Evolutionary conservation across 2,329 filamentous ascomycete genomes (phyloP), one percentile per base, ranked within the genome.

Genomic region (Aspergillaceae sp.): DNA sequence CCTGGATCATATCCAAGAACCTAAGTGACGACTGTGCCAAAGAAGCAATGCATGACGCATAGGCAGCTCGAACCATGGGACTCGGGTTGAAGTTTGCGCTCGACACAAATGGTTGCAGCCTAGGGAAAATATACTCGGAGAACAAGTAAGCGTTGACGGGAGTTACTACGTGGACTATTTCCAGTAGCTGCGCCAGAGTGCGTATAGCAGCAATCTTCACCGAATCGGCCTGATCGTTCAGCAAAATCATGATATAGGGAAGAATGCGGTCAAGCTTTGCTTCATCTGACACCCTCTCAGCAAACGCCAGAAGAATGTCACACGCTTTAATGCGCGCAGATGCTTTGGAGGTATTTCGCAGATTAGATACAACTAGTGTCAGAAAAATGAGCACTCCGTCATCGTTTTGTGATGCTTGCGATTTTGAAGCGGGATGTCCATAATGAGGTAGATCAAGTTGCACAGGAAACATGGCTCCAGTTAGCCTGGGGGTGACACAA

Each of bases 351-450:
- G 91, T 95, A 49, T 90, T 95, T 51, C 92, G 80, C 54, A 98
- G 68, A 19, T 88, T 94, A 2, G 91, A 87, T 5, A 90, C 89
- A 32, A 98, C 80, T 33, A 97, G 75, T 0, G 88, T 91, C 40
- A 98, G 68, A 54, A 98, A 95, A 32, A 98, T 87, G 34, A 98
- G 73, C 3, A 91, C 94, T 0, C 92, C 92, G 59, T 97, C 91
- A 61, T 96, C 89, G 5, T 82, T 74, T 11, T 80, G 78, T 5
- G 26, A 38, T 52, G 81, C 76, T 2, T 79, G 74, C 8, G 76
- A 72, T 3, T 76, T 74, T 1, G 79, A 79, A 5, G 83, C 77
- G 53, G 79, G 78, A 54, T 88, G 84, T 51, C 88, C 82, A 60
- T 91, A 84, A 57, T 88, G 90, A 3, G 90, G 89, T 48, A 96